phyloP scores from a whole-genome alignment of 2,329 filamentous ascomycete species.

The Colletotrichum kahawae region DNA sequence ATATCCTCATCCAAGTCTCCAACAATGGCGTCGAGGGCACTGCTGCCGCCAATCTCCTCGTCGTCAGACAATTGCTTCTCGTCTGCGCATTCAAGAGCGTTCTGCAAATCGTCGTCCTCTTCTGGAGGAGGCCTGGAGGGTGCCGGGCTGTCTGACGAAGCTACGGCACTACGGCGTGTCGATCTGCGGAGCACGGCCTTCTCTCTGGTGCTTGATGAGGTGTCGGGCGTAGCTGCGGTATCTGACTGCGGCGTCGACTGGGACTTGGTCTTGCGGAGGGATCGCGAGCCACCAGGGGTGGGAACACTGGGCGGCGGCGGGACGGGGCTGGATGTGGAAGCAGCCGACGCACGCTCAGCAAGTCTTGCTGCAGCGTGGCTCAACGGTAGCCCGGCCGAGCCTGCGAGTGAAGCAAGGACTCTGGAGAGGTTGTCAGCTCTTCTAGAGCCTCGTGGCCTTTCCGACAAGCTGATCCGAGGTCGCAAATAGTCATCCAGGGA shows the following conservation, averaged over 20 bases:
- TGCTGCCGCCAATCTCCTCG: conserved; percentile 68
- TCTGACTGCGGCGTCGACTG: conserved; percentile 48
- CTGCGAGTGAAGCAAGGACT: conserved; percentile 78
- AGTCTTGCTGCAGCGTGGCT: conserved; percentile 52
- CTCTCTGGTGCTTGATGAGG: conserved; percentile 56
- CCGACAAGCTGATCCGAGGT: conserved; percentile 82
- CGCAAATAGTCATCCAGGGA: conserved; percentile 94
- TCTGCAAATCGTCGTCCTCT: conserved; percentile 66
- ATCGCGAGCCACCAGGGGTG: conserved; percentile 49
- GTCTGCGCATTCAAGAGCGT: conserved; percentile 89
- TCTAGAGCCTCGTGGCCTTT: conserved; percentile 70
- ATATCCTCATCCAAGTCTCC: conserved; percentile 88
- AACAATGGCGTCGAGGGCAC: conserved; percentile 84
- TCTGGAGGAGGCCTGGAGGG: conserved; percentile 57
- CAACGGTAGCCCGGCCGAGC: conserved; percentile 67
- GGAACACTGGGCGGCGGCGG: conserved; percentile 40
- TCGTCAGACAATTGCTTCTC: conserved; percentile 83
- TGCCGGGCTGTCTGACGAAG: conserved; percentile 56
- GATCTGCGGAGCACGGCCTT: conserved; percentile 67
- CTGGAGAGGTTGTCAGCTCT: conserved; percentile 67
- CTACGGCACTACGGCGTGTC: conserved; percentile 59
- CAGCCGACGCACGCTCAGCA: conserved; percentile 46
- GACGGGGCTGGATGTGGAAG: conserved; percentile 38
- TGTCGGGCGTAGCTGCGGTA: conserved; percentile 46
- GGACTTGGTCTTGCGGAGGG: conserved; percentile 50